These are phyloP conservation scores for Rehmannia glutinosa DNA, from an alignment of 257 asterid species.

Conservation along the genomic window DNA sequence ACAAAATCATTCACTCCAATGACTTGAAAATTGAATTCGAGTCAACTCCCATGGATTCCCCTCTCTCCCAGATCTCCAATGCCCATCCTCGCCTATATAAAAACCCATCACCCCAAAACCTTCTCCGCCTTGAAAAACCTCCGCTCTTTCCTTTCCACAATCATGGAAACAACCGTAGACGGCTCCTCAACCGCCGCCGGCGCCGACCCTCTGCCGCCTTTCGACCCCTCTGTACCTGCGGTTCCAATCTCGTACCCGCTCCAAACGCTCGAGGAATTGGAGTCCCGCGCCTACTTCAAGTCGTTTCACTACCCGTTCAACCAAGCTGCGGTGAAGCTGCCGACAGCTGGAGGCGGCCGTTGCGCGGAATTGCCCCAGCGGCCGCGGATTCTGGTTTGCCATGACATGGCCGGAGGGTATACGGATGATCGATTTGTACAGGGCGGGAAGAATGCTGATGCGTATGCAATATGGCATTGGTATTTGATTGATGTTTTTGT, in stretches of 20 bases:
- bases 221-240: conserved; percentile 59
- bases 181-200: conserved; percentile 11
- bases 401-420: conserved; percentile 91
- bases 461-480: conserved; percentile 96
- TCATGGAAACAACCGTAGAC: conserved; percentile 22
- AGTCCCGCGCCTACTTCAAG: conserved; percentile 63
- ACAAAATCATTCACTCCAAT: background rate
- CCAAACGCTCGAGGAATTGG: conserved; percentile 72
- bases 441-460: conserved; percentile 70
- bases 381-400: conserved; percentile 79
- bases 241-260: conserved; percentile 78
- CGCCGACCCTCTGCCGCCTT: conserved; percentile 47
- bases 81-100: conserved; percentile 40
- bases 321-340: conserved; percentile 45
- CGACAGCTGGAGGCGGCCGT: conserved; percentile 13
- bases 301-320: conserved; percentile 84
- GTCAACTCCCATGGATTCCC: conserved; percentile 28
- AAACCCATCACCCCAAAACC: conserved; percentile 40
- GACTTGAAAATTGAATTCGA: background rate
- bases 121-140: conserved; percentile 37
- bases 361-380: conserved; percentile 39
- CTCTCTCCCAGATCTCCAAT: conserved; percentile 10
- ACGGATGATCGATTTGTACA: conserved; percentile 74
- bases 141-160: conserved; percentile 27
- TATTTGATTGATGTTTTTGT: conserved; percentile 88